phyloP scores from a whole-genome alignment of 2,329 filamentous ascomycete species.

The Monosporascus sp. region DNA sequence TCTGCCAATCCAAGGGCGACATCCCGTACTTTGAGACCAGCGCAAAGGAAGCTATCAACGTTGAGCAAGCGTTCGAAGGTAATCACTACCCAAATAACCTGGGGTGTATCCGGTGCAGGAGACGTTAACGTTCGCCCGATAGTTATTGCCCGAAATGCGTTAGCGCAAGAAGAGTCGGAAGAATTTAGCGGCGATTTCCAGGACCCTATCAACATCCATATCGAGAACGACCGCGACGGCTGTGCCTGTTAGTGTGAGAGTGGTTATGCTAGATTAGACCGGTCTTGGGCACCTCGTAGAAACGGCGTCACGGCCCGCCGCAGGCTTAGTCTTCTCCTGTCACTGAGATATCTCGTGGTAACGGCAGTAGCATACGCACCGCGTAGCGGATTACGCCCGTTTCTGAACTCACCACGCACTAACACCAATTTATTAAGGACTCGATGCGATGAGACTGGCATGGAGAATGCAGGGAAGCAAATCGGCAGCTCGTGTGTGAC shows the following conservation, averaged over 20 bases:
- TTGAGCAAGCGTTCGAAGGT: slow-evolving; percentile 76
- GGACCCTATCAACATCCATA: slow-evolving; percentile 96
- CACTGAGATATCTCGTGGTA: too few relatives aligned
- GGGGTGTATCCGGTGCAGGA: neutral
- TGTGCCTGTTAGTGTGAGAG: slow-evolving; percentile 69
- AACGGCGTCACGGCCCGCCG: neutral
- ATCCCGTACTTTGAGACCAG: slow-evolving; percentile 99
- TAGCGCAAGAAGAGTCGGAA: slow-evolving; percentile 94
- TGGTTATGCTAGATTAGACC: neutral
- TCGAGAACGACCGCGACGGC: slow-evolving; percentile 87
- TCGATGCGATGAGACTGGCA: too few relatives aligned
- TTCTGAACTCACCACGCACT: too few relatives aligned
- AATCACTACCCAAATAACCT: slow-evolving; percentile 13
- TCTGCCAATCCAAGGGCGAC: slow-evolving; percentile 94
- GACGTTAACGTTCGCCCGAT: neutral
- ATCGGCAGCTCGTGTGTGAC: too few relatives aligned
- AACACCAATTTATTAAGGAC: too few relatives aligned
- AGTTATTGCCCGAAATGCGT: slow-evolving; percentile 95
- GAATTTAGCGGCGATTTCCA: slow-evolving; percentile 97
- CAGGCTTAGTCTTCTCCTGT: too few relatives aligned
- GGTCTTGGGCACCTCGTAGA: neutral
- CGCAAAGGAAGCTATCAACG: slow-evolving; percentile 97
- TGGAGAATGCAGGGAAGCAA: too few relatives aligned
- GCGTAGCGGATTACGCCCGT: too few relatives aligned
- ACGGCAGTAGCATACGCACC: too few relatives aligned